phyloP scores from a whole-genome alignment of 345 rosid species.

The Eucalyptus sideroxylon region DNA sequence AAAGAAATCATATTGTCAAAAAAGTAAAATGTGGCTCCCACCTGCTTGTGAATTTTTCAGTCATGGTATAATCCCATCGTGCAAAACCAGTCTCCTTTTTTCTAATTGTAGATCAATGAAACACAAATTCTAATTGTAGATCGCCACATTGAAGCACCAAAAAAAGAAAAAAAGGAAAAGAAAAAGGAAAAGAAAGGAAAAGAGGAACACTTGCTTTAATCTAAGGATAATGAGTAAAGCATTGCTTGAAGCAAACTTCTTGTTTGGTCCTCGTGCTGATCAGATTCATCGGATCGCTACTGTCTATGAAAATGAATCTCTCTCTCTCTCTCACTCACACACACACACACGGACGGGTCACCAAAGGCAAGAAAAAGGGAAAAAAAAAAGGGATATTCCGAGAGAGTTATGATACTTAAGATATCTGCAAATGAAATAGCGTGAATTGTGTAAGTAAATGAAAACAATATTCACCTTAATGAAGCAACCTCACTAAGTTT shows the following conservation, averaged over 20 bases:
- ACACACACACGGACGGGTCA: fast-evolving
- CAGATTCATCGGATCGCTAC: not conserved
- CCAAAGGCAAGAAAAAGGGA: not conserved
- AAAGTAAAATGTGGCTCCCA: fast-evolving
- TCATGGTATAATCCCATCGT: fast-evolving
- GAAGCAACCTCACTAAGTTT: not conserved
- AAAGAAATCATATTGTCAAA: not conserved
- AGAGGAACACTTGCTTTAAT: not conserved
- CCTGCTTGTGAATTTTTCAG: not conserved
- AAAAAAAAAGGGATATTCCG: not conserved
- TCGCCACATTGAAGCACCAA: not conserved
- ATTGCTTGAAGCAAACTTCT: not conserved
- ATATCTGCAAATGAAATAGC: not conserved
- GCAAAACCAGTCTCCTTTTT: not conserved
- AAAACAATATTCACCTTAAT: not conserved
- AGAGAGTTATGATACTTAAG: fast-evolving
- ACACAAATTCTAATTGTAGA: not conserved
- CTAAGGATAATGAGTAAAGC: not conserved
- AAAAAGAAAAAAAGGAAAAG: not conserved
- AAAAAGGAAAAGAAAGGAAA: not conserved
- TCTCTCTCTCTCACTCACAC: not conserved
- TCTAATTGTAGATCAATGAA: not conserved
- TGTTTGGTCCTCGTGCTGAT: not conserved
- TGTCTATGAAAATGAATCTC: not conserved
- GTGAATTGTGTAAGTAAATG: fast-evolving